Conservation (phyloP, 768 basidiomycete species). For the Amanita phalloides region DNA sequence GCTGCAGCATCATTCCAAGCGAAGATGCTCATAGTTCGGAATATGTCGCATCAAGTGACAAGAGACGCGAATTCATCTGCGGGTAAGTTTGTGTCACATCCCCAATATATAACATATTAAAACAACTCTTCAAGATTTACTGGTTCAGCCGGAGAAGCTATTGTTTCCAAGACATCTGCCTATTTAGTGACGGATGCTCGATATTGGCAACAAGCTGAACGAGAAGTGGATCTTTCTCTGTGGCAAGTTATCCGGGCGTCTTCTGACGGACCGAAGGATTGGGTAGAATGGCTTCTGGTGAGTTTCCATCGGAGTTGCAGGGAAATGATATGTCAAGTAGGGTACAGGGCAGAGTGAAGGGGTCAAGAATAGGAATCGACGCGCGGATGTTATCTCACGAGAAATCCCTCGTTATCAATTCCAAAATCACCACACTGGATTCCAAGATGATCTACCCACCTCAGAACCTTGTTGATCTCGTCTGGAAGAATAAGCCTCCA, state of each 20-base stretch:
- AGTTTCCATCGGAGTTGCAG: slow-evolving; percentile 10
- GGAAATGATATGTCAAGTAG: not conserved
- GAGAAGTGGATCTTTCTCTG: slow-evolving; percentile 51
- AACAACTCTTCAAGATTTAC: slow-evolving; percentile 14
- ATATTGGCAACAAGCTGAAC: slow-evolving; percentile 72
- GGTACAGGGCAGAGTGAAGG: slow-evolving; percentile 25
- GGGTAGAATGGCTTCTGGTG: slow-evolving; percentile 73
- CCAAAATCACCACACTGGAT: slow-evolving; percentile 38
- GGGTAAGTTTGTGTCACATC: slow-evolving; percentile 35
- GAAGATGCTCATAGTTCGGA: slow-evolving; percentile 83
- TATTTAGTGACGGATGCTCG: slow-evolving; percentile 75
- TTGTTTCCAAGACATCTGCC: slow-evolving; percentile 55
- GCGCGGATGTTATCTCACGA: slow-evolving; percentile 75
- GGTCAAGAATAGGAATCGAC: slow-evolving; percentile 67
- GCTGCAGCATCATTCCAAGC: slow-evolving; percentile 53
- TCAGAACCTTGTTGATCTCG: slow-evolving; percentile 73
- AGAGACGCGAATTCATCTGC: slow-evolving; percentile 68
- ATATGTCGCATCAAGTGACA: slow-evolving; percentile 68
- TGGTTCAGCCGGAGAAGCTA: slow-evolving; percentile 54
- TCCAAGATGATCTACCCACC: slow-evolving; percentile 73
- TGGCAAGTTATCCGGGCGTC: slow-evolving; percentile 51
- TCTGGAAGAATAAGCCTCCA: slow-evolving; percentile 70
- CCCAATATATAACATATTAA: not conserved
- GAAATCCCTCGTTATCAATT: slow-evolving; percentile 49
- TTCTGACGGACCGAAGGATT: slow-evolving; percentile 47